Evolutionary conservation across 2,329 filamentous ascomycete genomes (phyloP).

Genomic region (Trichophyton simii): DNA sequence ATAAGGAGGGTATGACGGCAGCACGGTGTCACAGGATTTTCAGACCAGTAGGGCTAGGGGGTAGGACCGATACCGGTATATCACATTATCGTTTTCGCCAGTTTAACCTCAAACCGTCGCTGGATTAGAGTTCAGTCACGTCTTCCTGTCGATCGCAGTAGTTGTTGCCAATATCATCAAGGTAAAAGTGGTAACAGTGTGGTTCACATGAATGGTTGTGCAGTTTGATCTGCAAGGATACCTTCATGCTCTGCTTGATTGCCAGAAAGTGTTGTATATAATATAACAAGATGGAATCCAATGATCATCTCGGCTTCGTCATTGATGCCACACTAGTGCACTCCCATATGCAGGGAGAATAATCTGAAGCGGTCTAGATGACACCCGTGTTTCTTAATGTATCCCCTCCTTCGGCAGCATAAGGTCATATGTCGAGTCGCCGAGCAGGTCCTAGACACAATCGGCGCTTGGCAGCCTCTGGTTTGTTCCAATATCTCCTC

Average conservation of each 20-base stretch:
- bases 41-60: not conserved
- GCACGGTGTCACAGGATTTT: not conserved
- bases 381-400: not conserved
- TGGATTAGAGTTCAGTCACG: not conserved
- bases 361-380: not conserved
- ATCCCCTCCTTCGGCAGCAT: not conserved
- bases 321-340: not conserved
- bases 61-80: not conserved
- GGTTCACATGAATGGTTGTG: not conserved
- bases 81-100: not conserved
- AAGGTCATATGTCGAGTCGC: not conserved
- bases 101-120: not conserved
- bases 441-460: not conserved
- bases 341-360: not conserved
- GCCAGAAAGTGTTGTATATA: not conserved
- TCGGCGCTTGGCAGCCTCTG: not conserved
- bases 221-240: not conserved
- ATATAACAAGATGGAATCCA: not conserved
- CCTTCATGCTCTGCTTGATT: not conserved
- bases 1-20: not conserved
- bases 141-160: not conserved
- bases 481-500: not conserved
- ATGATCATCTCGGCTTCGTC: not conserved
- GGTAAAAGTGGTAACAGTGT: not conserved
- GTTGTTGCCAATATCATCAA: not conserved